Evolutionary conservation across 768 basidiomycete species (phyloP), one percentile per base, ranked within the genome.

Genomic region (Mycena belliarum): DNA sequence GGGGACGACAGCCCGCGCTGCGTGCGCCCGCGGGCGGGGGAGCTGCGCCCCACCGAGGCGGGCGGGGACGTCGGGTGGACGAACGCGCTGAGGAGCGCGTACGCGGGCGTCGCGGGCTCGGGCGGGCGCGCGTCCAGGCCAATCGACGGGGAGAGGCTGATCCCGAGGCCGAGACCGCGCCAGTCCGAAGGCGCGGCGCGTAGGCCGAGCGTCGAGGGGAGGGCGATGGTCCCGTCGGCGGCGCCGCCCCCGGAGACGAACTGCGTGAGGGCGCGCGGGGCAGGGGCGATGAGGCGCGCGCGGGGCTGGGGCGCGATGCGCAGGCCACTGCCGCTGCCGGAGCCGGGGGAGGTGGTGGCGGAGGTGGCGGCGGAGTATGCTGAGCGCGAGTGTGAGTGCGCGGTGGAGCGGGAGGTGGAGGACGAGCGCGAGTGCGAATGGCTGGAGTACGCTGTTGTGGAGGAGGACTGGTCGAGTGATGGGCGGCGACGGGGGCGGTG

Each of bases 221-320:
- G 71, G 12, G 75, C 64, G 45, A 92, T 83, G 9, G 77, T 73
- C 15, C 79, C 74, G 63, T 85, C 82, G 25, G 80, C 72, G 4
- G 78, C 48, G 10, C 7, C 40, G 6, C 38, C 40, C 11, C 29
- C 12, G 29, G 29, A 32, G 35, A 88, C 78, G 65, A 86, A 90
- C 69, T 89, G 86, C 2, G 91, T 91, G 35, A 93, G 66, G 2
- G 91, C 88, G 37, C 89, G 80, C 2, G 91, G 89, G 10, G 91
- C 79, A 25, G 85, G 88, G 0, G 89, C 73, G 51, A 91, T 72
- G 28, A 90, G 79, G 45, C 79, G 70, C 40, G 77, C 76, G 24
- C 86, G 81, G 42, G 77, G 74, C 51, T 80, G 80, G 44, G 72
- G 74, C 2, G 83, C 82, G 37, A 83, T 78, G 51, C 77, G 78